These are phyloP conservation scores for Podila epigama DNA, from an alignment of 192 early-diverging fungal species.

Conservation along the genomic window DNA sequence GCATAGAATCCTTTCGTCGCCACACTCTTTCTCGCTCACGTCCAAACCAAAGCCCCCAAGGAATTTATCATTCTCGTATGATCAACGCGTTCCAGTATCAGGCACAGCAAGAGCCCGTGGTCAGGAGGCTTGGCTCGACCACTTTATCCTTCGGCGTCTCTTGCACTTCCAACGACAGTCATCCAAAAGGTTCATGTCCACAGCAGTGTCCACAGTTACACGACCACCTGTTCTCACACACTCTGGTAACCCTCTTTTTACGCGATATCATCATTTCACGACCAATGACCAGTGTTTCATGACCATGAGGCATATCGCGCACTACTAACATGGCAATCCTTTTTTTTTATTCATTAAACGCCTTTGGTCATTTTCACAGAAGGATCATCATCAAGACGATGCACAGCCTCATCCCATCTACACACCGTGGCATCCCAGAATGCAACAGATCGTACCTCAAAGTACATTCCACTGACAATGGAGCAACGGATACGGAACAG, in stretches of 20 bases:
- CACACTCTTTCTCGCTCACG: neutral
- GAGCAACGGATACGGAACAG: neutral
- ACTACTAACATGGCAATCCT: too few relatives aligned
- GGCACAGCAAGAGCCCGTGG: too few relatives aligned
- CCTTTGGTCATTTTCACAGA: too few relatives aligned
- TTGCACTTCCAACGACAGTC: neutral
- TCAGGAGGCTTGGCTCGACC: neutral
- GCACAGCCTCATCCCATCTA: neutral
- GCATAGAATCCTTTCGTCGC: neutral
- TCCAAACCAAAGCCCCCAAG: neutral
- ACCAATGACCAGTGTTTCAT: too few relatives aligned
- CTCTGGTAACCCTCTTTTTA: conserved; percentile 1
- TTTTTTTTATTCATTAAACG: too few relatives aligned
- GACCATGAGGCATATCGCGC: too few relatives aligned
- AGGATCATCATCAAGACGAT: too few relatives aligned
- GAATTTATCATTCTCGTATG: neutral
- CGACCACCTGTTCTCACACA: neutral
- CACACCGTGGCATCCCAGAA: neutral
- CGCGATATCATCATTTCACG: too few relatives aligned
- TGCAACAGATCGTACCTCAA: neutral
- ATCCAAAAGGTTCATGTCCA: neutral
- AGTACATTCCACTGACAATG: neutral
- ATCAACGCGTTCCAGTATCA: neutral
- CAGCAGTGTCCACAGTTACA: neutral
- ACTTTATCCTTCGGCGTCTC: neutral